phyloP scores from a whole-genome alignment of 2,329 filamentous ascomycete species.

The Penicillium hesseltinei region DNA sequence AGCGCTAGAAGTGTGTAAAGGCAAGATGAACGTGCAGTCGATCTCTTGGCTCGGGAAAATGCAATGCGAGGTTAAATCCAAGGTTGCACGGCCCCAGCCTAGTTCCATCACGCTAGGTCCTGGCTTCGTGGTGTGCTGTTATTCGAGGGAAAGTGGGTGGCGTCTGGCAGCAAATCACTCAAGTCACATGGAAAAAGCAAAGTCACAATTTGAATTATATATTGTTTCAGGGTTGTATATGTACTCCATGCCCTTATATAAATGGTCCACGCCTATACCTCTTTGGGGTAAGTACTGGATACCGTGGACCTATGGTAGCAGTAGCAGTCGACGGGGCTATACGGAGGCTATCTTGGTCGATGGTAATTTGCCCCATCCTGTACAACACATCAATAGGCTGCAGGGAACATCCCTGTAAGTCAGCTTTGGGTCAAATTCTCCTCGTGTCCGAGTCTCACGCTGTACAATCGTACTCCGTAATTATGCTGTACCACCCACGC shows the following conservation, averaged over 20 bases:
- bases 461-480: background rate
- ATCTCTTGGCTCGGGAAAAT: slow-evolving; percentile 27
- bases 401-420: slow-evolving; percentile 10
- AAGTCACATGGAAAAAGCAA: slow-evolving; percentile 2
- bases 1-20: slow-evolving; percentile 7
- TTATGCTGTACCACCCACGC: slow-evolving; percentile 3
- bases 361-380: slow-evolving; percentile 4
- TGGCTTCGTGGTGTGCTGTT: slow-evolving; percentile 19
- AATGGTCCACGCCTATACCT: background rate
- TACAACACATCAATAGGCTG: slow-evolving; percentile 11
- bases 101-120: slow-evolving; percentile 14
- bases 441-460: slow-evolving; percentile 7
- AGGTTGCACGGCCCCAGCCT: slow-evolving; percentile 21
- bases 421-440: slow-evolving; percentile 3
- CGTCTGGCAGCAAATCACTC: slow-evolving; percentile 3
- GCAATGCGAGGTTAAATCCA: slow-evolving; percentile 31
- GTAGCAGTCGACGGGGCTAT: background rate
- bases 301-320: background rate
- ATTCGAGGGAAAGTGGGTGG: slow-evolving; percentile 11
- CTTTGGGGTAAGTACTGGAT: background rate
- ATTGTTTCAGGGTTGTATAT: background rate
- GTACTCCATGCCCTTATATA: background rate
- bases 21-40: slow-evolving; percentile 30
- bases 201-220: background rate
- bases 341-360: slow-evolving; percentile 2